Evolutionary conservation across 2,329 filamentous ascomycete species (phyloP).

Genomic region (Penicillium sp.): DNA sequence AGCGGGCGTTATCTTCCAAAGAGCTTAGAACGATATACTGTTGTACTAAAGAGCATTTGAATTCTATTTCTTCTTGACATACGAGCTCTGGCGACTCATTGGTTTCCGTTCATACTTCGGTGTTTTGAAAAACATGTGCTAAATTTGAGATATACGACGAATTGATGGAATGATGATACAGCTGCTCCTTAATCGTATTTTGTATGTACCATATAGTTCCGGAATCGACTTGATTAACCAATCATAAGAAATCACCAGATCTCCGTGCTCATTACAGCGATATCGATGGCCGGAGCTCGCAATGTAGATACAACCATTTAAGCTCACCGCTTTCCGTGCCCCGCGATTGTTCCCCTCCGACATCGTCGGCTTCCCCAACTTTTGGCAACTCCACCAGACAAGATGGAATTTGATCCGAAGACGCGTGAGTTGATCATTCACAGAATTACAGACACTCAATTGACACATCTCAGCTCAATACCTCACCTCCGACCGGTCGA

Average conservation of each 20-base stretch:
- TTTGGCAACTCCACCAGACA: conserved; percentile 19
- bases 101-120: background rate
- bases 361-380: conserved; percentile 21
- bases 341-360: conserved; percentile 24
- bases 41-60: conserved; percentile 25
- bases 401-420: conserved; percentile 76
- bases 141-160: background rate
- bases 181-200: background rate
- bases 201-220: background rate
- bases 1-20: conserved; percentile 33
- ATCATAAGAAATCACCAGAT: background rate
- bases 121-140: background rate
- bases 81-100: background rate
- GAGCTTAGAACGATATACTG: conserved; percentile 23
- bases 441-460: conserved; percentile 11
- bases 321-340: conserved; percentile 25
- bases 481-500: conserved; percentile 77
- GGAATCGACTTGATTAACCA: background rate
- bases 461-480: conserved; percentile 64
- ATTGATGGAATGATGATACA: background rate
- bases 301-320: background rate
- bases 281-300: background rate
- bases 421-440: conserved; percentile 59
- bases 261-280: background rate
- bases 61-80: conserved; percentile 2